Evolutionary conservation across 352 stramenopile species (phyloP).

Genomic region (Pythium dissotocum): DNA sequence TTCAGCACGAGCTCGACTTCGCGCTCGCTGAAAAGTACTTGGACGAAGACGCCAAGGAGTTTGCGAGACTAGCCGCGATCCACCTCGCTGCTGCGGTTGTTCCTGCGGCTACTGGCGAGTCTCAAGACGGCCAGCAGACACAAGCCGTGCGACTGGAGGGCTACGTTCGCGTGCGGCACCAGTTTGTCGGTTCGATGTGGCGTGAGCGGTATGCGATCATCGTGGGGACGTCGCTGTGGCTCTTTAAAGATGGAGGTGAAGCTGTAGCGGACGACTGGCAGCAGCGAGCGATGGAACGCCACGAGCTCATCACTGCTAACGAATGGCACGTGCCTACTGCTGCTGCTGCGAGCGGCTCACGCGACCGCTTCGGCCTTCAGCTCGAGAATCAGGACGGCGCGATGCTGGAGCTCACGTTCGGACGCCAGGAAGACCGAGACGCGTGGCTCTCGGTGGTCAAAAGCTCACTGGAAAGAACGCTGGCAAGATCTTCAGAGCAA

Average conservation of each 20-base stretch:
- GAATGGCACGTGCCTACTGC: conserved; percentile 31
- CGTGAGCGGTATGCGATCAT: conserved; percentile 27
- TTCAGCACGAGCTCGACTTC: conserved; percentile 67
- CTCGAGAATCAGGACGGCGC: conserved; percentile 60
- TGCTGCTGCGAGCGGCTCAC: neutral
- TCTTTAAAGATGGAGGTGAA: conserved; percentile 36
- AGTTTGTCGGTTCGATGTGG: conserved; percentile 29
- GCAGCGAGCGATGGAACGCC: conserved; percentile 41
- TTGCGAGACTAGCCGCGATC: conserved; percentile 50
- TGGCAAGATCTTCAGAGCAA: neutral
- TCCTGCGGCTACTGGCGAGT: neutral
- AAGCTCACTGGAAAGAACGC: neutral
- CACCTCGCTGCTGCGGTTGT: conserved; percentile 18
- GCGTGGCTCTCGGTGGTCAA: conserved; percentile 42
- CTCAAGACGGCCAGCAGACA: neutral
- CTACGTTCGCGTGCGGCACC: conserved; percentile 29
- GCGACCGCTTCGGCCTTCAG: conserved; percentile 43
- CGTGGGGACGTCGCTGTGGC: conserved; percentile 19
- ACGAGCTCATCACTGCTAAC: conserved; percentile 50
- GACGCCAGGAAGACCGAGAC: conserved; percentile 35
- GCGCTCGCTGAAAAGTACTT: conserved; percentile 55
- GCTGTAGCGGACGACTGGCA: conserved; percentile 30
- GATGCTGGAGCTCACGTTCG: conserved; percentile 57
- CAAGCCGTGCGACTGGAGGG: conserved; percentile 15
- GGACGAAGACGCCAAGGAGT: conserved; percentile 52